Percentiles rank a stretch among this genome's conserved stretches.
Conservation (phyloP, 2,329 filamentous ascomycete genomes). For the Madurella mycetomatis region DNA sequence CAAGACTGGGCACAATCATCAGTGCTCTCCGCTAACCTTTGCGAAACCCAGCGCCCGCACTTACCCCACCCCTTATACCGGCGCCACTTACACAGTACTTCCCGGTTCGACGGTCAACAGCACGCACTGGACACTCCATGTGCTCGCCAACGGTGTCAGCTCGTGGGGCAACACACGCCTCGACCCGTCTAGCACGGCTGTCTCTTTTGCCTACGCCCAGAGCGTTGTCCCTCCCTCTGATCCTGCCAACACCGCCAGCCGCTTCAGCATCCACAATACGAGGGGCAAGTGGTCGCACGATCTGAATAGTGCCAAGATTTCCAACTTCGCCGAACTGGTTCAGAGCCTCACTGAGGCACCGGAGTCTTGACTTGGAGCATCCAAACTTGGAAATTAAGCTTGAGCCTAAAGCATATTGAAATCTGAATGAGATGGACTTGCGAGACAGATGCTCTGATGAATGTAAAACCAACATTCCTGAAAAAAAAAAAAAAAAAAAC, state of each 20-base stretch:
- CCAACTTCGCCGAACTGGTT: slow-evolving; percentile 27
- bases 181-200: slow-evolving; percentile 25
- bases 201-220: slow-evolving; percentile 27
- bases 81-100: slow-evolving; percentile 33
- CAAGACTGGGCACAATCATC: not conserved
- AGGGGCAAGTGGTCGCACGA: slow-evolving; percentile 27
- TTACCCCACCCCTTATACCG: slow-evolving; percentile 32
- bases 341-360: slow-evolving; percentile 6
- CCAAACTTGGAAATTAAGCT: not conserved
- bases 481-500: no score
- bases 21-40: not conserved
- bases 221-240: slow-evolving; percentile 19
- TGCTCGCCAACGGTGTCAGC: slow-evolving; percentile 38
- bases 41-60: slow-evolving; percentile 26
- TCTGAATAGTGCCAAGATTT: slow-evolving; percentile 26
- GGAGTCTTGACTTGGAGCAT: not conserved
- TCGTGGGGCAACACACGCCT: slow-evolving; percentile 30
- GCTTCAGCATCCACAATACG: slow-evolving; percentile 29
- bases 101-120: slow-evolving; percentile 33
- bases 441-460: no score
- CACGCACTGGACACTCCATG: slow-evolving; percentile 39
- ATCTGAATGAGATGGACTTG: no score
- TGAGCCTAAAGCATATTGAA: not conserved
- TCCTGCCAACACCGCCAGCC: slow-evolving; percentile 27
- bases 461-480: no score